phyloP scores from a whole-genome alignment of 345 rosid species.

The Viola odorata region DNA sequence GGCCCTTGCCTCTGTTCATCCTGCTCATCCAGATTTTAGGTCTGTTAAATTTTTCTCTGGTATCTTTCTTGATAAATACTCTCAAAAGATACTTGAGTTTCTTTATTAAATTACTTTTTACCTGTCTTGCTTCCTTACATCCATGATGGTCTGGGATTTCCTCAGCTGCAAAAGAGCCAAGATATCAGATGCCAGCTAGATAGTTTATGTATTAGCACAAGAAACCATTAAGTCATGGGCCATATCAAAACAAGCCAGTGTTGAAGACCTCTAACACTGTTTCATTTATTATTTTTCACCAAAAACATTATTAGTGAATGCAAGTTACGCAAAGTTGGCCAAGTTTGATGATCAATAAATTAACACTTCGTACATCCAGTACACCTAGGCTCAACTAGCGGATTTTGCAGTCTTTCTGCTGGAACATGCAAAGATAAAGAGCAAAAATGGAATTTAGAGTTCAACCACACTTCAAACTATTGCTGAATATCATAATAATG shows the following conservation, averaged over 20 bases:
- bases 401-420: neutral
- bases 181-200: neutral
- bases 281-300: no score
- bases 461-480: neutral
- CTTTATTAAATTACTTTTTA: constrained; percentile 12
- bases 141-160: constrained; percentile 39
- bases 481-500: neutral
- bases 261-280: no score
- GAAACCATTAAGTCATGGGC: neutral
- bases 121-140: constrained; percentile 43
- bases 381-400: no score
- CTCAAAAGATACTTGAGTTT: neutral
- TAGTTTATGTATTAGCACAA: neutral
- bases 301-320: neutral
- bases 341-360: neutral
- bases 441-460: neutral
- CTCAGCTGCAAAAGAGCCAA: constrained; percentile 30
- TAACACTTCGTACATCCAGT: no score
- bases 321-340: neutral
- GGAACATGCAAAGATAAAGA: neutral
- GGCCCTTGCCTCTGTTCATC: constrained; percentile 35
- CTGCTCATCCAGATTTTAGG: constrained; percentile 32
- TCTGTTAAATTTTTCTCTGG: constrained; percentile 7
- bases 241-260: neutral
- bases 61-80: constrained; percentile 1